These are phyloP conservation scores for Purpureocillium takamizusanense DNA, from an alignment of 2,329 filamentous ascomycete genomes.

Conservation along the genomic window DNA sequence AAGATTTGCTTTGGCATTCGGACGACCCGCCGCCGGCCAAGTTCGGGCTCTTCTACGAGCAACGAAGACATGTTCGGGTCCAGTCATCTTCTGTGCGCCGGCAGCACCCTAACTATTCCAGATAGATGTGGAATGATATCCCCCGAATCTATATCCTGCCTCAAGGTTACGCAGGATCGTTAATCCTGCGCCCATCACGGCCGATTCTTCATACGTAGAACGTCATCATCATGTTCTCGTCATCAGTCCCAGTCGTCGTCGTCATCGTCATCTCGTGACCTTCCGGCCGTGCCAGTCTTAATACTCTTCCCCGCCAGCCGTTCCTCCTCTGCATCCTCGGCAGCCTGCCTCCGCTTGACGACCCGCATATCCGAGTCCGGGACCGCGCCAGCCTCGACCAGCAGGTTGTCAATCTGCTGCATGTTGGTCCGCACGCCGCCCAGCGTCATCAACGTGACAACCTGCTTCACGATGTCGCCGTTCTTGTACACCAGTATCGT, in stretches of 20 bases:
- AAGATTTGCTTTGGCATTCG: no score
- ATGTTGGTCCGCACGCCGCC: constrained; percentile 63
- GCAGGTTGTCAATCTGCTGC: constrained; percentile 68
- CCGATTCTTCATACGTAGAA: no score
- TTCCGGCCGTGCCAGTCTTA: constrained; percentile 39
- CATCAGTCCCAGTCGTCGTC: constrained; percentile 55
- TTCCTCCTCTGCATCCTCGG: constrained; percentile 53
- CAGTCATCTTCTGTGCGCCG: no score
- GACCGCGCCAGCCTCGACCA: constrained; percentile 76
- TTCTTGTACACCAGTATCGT: constrained; percentile 90
- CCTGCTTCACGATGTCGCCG: constrained; percentile 82
- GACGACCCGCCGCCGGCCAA: no score
- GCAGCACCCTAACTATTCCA: no score
- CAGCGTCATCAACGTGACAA: constrained; percentile 79
- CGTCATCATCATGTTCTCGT: no score
- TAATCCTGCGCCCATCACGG: no score
- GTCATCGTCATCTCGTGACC: constrained; percentile 31
- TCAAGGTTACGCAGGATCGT: no score
- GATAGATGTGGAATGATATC: no score
- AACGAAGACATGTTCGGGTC: no score
- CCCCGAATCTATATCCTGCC: no score
- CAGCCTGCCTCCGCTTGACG: constrained; percentile 48
- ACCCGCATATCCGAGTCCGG: constrained; percentile 71
- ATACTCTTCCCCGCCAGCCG: constrained; percentile 39
- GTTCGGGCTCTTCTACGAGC: no score